Percentiles rank a stretch among this genome's conserved stretches.
These are phyloP conservation scores for Paulownia fortunei DNA, from an alignment of 257 asterid species.

Conservation along the genomic window DNA sequence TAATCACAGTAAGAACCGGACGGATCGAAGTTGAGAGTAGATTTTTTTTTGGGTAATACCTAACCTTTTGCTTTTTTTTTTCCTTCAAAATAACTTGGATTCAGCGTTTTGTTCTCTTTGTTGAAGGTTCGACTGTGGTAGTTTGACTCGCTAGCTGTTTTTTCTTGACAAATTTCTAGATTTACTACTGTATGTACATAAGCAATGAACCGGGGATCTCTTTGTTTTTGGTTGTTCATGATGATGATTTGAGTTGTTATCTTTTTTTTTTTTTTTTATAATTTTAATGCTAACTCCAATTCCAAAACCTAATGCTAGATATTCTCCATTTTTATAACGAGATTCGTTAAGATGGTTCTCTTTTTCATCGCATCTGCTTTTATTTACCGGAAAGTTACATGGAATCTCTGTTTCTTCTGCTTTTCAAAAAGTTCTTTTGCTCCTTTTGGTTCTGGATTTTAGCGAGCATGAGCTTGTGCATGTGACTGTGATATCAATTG, in stretches of 20 bases:
- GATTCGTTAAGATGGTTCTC: slow-evolving; percentile 37
- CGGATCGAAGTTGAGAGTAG: slow-evolving; percentile 57
- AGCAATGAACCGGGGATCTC: slow-evolving; percentile 20
- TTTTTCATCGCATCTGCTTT: slow-evolving; percentile 27
- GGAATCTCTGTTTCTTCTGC: slow-evolving; percentile 49
- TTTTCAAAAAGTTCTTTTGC: slow-evolving; percentile 43
- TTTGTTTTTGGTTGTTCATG: slow-evolving; percentile 30
- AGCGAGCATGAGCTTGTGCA: slow-evolving; percentile 19
- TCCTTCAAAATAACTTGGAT: slow-evolving; percentile 37
- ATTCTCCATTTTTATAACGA: slow-evolving; percentile 26
- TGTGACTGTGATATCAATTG: slow-evolving; percentile 25
- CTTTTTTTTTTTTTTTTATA: too few relatives aligned
- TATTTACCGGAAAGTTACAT: slow-evolving; percentile 44
- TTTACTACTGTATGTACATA: slow-evolving; percentile 43
- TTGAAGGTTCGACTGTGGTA: slow-evolving; percentile 26
- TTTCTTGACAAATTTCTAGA: slow-evolving; percentile 23
- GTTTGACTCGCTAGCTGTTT: slow-evolving; percentile 17
- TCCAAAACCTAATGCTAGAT: slow-evolving; percentile 35
- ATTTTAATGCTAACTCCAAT: slow-evolving; percentile 38
- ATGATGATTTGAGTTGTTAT: slow-evolving; percentile 25
- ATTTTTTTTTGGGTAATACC: slow-evolving; percentile 30
- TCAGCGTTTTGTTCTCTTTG: slow-evolving; percentile 31
- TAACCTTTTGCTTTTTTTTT: slow-evolving; percentile 23
- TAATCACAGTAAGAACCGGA: slow-evolving; percentile 52
- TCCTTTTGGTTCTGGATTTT: slow-evolving; percentile 42